Evolutionary conservation across 163 green algal species (phyloP).

Genomic region (Smithsoniella earleae): DNA sequence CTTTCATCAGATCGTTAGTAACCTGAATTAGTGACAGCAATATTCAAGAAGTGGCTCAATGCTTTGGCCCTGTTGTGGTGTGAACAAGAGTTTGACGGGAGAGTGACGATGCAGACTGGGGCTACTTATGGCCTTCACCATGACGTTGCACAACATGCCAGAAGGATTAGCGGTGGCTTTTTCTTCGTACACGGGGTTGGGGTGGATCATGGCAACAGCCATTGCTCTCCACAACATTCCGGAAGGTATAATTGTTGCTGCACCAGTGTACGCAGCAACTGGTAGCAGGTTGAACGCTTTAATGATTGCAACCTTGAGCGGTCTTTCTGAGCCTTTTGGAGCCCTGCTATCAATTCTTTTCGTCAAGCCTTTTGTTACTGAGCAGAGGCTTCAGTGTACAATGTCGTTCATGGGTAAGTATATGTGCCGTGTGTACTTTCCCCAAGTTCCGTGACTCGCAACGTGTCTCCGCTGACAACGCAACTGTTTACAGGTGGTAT

Average conservation of each 20-base stretch:
- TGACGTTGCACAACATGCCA: constrained; percentile 85
- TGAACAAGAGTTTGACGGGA: no score
- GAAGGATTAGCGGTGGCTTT: constrained; percentile 84
- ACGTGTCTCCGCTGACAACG: no score
- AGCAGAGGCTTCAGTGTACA: constrained; percentile 53
- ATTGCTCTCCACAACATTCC: constrained; percentile 83
- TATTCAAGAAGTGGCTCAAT: no score
- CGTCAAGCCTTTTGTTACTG: constrained; percentile 59
- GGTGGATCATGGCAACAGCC: constrained; percentile 63
- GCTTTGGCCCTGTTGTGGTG: no score
- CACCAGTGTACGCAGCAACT: constrained; percentile 76
- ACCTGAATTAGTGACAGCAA: no score
- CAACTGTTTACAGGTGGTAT: background rate
- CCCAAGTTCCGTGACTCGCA: no score
- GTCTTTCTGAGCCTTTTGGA: constrained; percentile 73
- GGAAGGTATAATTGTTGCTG: constrained; percentile 75
- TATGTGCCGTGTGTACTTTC: no score
- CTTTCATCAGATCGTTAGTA: no score
- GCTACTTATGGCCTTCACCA: constrained; percentile 73
- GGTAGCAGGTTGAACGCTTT: constrained; percentile 63
- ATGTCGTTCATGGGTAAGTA: constrained; percentile 58
- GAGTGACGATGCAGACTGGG: constrained; percentile 59
- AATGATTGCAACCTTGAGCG: constrained; percentile 37
- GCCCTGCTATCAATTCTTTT: constrained; percentile 63
- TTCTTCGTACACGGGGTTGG: constrained; percentile 65